Conservation (phyloP, 345 rosid genomes). For the Euphorbia lathyris region DNA sequence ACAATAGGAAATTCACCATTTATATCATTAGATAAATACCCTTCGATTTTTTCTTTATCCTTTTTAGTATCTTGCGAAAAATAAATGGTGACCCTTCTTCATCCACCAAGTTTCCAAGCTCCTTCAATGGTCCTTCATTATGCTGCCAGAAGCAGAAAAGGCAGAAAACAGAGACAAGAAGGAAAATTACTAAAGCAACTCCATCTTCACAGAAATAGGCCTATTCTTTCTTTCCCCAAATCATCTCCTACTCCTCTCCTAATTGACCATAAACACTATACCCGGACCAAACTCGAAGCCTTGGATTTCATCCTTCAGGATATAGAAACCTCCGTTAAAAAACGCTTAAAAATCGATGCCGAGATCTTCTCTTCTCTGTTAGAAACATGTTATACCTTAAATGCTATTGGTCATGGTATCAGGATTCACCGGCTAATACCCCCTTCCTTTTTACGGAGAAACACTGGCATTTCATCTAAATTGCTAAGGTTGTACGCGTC, state of each 20-base stretch:
- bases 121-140: constrained; percentile 18
- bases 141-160: constrained; percentile 36
- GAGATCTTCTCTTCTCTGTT: constrained; percentile 65
- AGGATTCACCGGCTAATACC: constrained; percentile 64
- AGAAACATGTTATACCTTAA: constrained; percentile 59
- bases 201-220: constrained; percentile 15
- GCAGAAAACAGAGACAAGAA: constrained; percentile 26
- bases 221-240: constrained; percentile 31
- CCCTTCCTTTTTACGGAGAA: constrained; percentile 40
- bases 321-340: constrained; percentile 48
- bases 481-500: constrained; percentile 54
- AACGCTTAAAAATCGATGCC: constrained; percentile 52
- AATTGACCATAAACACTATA: constrained; percentile 25
- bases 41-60: too few relatives aligned
- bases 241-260: constrained; percentile 60
- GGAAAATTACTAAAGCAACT: constrained; percentile 21
- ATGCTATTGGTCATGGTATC: constrained; percentile 50
- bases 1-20: too few relatives aligned
- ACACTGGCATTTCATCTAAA: constrained; percentile 57
- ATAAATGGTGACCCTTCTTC: constrained; percentile 35
- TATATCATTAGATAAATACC: too few relatives aligned
- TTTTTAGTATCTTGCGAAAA: too few relatives aligned
- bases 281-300: constrained; percentile 55
- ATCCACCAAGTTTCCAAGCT: constrained; percentile 18
- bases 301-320: constrained; percentile 52